Evolutionary conservation across 306 rosid genomes (phyloP).

Genomic region (Geum urbanum): DNA sequence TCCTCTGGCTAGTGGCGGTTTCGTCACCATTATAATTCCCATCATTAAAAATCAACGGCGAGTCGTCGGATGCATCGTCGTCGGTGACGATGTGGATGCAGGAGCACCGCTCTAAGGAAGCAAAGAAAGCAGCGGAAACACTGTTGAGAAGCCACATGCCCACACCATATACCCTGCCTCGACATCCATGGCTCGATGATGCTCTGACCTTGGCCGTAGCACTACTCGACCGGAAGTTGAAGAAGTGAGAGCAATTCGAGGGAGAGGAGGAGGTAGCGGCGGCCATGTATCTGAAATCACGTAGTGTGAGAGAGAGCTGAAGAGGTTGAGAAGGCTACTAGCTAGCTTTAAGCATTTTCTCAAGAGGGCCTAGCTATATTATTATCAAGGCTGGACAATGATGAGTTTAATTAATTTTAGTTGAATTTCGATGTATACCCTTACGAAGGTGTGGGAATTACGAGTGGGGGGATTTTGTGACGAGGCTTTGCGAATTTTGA

Average conservation of each 20-base stretch:
- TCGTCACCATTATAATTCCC: slow-evolving; percentile 40
- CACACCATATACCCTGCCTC: slow-evolving; percentile 62
- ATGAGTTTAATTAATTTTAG: not conserved
- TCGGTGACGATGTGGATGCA: slow-evolving; percentile 71
- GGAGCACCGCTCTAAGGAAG: slow-evolving; percentile 62
- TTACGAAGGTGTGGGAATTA: not conserved
- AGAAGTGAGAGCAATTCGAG: slow-evolving; percentile 42
- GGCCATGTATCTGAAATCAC: slow-evolving; percentile 40
- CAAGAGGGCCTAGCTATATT: not conserved
- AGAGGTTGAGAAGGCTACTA: not conserved
- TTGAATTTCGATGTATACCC: slow-evolving; percentile 21
- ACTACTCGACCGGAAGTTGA: slow-evolving; percentile 42
- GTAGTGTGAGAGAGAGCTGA: not conserved
- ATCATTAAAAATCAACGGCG: slow-evolving; percentile 63
- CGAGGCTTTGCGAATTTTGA: not conserved
- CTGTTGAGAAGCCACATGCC: slow-evolving; percentile 77
- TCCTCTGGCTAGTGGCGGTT: slow-evolving; percentile 34
- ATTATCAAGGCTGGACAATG: slow-evolving; percentile 6
- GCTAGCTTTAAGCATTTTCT: slow-evolving; percentile 19
- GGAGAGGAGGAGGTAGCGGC: slow-evolving; percentile 41
- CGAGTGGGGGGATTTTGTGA: not conserved
- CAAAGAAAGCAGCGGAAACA: slow-evolving; percentile 57
- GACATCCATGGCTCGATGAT: slow-evolving; percentile 37
- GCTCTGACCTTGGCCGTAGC: slow-evolving; percentile 27
- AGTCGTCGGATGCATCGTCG: slow-evolving; percentile 47